Conservation (phyloP, 495 filamentous ascomycete species). For the Cryomyces minteri region DNA sequence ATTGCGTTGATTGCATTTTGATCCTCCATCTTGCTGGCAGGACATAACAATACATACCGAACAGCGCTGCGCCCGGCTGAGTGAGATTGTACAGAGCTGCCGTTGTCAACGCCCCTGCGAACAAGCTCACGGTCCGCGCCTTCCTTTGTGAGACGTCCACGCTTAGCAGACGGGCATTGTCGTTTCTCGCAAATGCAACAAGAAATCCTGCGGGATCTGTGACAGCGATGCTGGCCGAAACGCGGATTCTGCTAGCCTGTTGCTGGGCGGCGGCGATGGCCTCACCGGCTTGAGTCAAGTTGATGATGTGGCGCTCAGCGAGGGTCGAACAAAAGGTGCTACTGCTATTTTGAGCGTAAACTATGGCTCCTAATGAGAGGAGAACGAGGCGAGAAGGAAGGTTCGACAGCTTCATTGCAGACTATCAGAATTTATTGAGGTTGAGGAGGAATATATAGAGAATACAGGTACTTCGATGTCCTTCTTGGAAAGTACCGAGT, state of each 20-base stretch:
- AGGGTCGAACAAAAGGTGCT: background rate
- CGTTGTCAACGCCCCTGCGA: background rate
- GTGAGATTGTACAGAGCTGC: background rate
- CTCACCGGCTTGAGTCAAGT: background rate
- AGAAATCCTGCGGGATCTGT: conserved; percentile 4
- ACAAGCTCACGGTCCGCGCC: conserved; percentile 2
- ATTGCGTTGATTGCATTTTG: too few relatives aligned
- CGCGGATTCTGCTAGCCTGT: background rate
- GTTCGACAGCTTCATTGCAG: too few relatives aligned
- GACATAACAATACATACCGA: conserved; percentile 5
- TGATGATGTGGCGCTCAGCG: conserved; percentile 1
- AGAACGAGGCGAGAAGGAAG: too few relatives aligned
- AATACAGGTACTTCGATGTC: too few relatives aligned
- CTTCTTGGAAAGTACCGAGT: too few relatives aligned
- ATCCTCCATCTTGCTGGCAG: too few relatives aligned
- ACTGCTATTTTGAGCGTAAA: background rate
- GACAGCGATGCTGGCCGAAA: conserved; percentile 4
- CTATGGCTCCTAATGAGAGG: background rate
- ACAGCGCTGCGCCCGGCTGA: background rate
- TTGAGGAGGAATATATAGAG: too few relatives aligned
- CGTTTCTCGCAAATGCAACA: conserved; percentile 2
- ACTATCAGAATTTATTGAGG: too few relatives aligned
- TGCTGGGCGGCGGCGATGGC: conserved; percentile 1
- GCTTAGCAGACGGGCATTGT: conserved; percentile 1
- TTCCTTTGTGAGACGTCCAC: conserved; percentile 3